Conservation (phyloP, 257 asterid species). For the Solanum virginianum region DNA sequence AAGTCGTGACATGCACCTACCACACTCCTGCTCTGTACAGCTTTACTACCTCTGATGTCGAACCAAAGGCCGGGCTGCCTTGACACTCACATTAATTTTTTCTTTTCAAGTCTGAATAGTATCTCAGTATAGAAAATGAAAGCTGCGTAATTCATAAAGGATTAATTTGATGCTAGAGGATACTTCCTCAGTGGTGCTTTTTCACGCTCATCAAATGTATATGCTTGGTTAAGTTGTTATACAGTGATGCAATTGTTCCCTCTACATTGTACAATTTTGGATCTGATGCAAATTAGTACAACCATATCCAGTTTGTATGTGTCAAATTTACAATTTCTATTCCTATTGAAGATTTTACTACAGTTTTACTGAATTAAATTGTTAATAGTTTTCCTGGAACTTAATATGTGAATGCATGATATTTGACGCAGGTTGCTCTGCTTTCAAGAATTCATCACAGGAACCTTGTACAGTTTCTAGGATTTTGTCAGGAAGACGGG, state of each 20-base stretch:
- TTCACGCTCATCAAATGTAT: background rate
- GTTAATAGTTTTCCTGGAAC: background rate
- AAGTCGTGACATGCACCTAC: background rate
- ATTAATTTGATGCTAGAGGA: background rate
- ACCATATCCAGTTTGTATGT: background rate
- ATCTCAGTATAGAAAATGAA: background rate
- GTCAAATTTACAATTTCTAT: background rate
- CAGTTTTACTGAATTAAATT: background rate
- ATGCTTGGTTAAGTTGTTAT: background rate
- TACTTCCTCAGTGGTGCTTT: background rate
- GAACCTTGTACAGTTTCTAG: conserved; percentile 88
- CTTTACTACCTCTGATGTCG: background rate
- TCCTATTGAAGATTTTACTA: background rate
- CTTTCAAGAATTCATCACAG: conserved; percentile 99
- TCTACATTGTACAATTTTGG: background rate
- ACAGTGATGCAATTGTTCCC: background rate
- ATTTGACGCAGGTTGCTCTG: conserved; percentile 64
- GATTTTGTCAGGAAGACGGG: conserved; percentile 95
- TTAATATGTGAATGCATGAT: background rate
- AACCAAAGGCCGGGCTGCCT: background rate
- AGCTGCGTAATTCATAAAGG: background rate
- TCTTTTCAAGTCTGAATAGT: background rate
- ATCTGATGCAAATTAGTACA: background rate
- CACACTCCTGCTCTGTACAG: background rate
- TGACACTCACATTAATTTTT: background rate